Conservation (phyloP, 768 basidiomycete species). For the Hemileccinum impolitum region DNA sequence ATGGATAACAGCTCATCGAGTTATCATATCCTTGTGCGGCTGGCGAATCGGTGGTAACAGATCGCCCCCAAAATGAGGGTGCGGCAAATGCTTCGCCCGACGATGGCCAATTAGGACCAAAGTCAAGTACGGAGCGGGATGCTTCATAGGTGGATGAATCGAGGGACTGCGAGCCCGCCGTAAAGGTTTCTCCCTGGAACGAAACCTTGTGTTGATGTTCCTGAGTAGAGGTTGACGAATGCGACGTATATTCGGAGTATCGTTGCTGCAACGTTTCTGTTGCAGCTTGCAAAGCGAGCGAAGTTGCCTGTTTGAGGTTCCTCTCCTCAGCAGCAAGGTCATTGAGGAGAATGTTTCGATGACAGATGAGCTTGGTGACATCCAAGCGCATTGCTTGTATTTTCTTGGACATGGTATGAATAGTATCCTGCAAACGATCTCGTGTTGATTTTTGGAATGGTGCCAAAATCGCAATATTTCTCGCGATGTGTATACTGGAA, state of each 20-base stretch:
- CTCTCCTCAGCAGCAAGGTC: conserved; percentile 74
- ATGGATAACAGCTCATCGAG: conserved; percentile 33
- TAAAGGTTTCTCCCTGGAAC: conserved; percentile 11
- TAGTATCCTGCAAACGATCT: conserved; percentile 60
- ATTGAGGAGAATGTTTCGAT: conserved; percentile 67
- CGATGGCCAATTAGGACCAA: conserved; percentile 46
- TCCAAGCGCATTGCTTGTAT: conserved; percentile 68
- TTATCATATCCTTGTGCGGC: conserved; percentile 27
- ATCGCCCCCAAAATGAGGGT: conserved; percentile 32
- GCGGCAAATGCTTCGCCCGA: conserved; percentile 36
- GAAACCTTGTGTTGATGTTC: conserved; percentile 17
- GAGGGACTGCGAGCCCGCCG: conserved; percentile 25
- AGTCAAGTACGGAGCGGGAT: conserved; percentile 67
- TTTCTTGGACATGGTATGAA: conserved; percentile 61
- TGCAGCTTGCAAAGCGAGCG: conserved; percentile 71
- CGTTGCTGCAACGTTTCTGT: conserved; percentile 58
- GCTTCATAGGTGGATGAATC: conserved; percentile 53
- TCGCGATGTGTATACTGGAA: conserved; percentile 64
- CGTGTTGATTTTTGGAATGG: conserved; percentile 87
- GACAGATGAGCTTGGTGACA: conserved; percentile 68
- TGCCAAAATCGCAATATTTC: conserved; percentile 80
- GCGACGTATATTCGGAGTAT: conserved; percentile 26
- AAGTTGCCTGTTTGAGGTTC: conserved; percentile 63
- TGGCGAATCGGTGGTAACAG: conserved; percentile 36
- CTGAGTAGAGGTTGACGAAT: conserved; percentile 37